A percentile compares a stretch with the other conserved stretches of the same genome.
Evolutionary conservation across 495 filamentous ascomycete genomes (phyloP).

Genomic region (Daldinia loculata): DNA sequence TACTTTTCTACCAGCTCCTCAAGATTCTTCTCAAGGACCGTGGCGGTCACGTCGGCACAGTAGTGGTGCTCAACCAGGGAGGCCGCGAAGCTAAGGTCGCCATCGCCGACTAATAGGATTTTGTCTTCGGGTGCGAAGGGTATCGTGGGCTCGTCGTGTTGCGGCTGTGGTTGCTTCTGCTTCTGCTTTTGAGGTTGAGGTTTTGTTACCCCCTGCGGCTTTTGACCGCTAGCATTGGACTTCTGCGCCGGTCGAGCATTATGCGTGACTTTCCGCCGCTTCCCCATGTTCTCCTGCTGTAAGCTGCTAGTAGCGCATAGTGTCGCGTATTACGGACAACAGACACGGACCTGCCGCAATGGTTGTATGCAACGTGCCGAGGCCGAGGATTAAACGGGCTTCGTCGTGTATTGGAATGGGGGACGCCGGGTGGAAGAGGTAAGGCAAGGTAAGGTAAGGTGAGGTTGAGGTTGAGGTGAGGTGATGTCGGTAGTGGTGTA

Average conservation of each 20-base stretch:
- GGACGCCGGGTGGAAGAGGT: background rate
- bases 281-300: slow-evolving; percentile 45
- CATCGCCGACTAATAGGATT: slow-evolving; percentile 90
- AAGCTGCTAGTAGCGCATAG: slow-evolving; percentile 35
- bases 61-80: slow-evolving; percentile 76
- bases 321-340: slow-evolving; percentile 7
- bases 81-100: slow-evolving; percentile 89
- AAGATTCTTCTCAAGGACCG: slow-evolving; percentile 56
- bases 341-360: background rate
- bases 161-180: slow-evolving; percentile 33
- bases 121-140: slow-evolving; percentile 76
- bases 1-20: slow-evolving; percentile 73
- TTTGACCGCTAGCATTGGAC: slow-evolving; percentile 3
- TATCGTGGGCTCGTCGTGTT: slow-evolving; percentile 65
- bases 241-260: slow-evolving; percentile 27
- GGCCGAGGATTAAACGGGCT: background rate
- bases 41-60: slow-evolving; percentile 68
- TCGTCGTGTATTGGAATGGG: slow-evolving; percentile 6
- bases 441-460: background rate
- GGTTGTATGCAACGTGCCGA: background rate
- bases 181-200: slow-evolving; percentile 39
- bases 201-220: slow-evolving; percentile 28
- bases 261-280: slow-evolving; percentile 48
- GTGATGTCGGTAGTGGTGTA: slow-evolving; percentile 29
- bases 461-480: slow-evolving; percentile 17